Evolutionary conservation across 164 flowering plant species (phyloP).

Genomic region (Magnolia officinalis): DNA sequence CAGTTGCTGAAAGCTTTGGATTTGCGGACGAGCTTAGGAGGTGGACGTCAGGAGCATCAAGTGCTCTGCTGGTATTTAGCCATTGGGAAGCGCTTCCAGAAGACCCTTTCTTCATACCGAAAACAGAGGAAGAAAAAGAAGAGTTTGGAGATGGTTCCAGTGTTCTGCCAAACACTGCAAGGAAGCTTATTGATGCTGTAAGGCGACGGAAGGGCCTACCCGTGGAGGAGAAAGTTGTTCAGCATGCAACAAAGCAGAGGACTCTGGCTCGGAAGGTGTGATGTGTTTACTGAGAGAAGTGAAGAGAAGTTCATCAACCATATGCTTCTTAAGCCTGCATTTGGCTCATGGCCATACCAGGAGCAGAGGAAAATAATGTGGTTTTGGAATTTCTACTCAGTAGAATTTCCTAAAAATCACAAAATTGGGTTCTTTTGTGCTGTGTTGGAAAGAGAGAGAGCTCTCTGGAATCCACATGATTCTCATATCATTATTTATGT

Average conservation of each 20-base stretch:
- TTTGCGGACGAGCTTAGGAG: conserved; percentile 73
- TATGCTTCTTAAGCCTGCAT: background rate
- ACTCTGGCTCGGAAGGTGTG: conserved; percentile 88
- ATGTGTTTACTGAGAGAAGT: background rate
- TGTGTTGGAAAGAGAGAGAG: background rate
- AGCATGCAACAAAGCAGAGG: conserved; percentile 91
- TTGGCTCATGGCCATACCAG: background rate
- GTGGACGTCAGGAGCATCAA: conserved; percentile 54
- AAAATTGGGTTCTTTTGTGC: background rate
- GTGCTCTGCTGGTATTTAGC: conserved; percentile 68
- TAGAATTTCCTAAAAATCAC: background rate
- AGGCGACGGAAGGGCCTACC: conserved; percentile 86
- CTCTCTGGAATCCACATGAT: background rate
- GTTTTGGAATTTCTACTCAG: background rate
- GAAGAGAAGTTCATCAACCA: background rate
- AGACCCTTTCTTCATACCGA: conserved; percentile 94
- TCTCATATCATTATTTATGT: background rate
- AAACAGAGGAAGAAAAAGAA: conserved; percentile 87
- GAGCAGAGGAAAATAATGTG: no score
- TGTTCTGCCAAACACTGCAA: conserved; percentile 75
- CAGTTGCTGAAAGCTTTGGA: conserved; percentile 85
- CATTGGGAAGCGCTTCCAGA: conserved; percentile 82
- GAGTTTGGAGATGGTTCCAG: conserved; percentile 96
- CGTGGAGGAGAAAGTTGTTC: conserved; percentile 93
- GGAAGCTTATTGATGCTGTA: conserved; percentile 87